These are phyloP conservation scores for Senecio squalidus DNA, from an alignment of 140 eudicot species.

Conservation along the genomic window DNA sequence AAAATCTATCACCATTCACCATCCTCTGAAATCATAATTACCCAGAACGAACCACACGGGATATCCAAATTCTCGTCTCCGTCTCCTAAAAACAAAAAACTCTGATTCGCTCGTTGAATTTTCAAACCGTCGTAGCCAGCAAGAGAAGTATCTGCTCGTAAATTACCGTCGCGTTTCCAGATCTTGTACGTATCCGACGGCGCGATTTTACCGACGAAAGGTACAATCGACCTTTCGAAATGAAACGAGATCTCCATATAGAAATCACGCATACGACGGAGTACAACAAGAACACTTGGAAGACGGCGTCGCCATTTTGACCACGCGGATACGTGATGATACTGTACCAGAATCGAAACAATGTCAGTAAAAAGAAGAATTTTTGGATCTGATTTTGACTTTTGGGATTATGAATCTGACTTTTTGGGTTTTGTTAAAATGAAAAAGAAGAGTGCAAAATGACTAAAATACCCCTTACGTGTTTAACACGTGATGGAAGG, in stretches of 20 bases:
- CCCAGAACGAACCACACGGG: constrained; percentile 68
- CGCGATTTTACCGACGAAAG: constrained; percentile 84
- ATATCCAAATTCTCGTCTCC: constrained; percentile 36
- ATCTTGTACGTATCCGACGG: no score
- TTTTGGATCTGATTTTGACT: no score
- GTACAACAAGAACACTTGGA: constrained; percentile 59
- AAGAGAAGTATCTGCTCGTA: constrained; percentile 86
- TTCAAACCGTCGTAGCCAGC: constrained; percentile 94
- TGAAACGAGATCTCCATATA: constrained; percentile 90
- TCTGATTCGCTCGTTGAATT: constrained; percentile 88
- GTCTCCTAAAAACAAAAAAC: constrained; percentile 85
- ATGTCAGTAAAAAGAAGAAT: constrained; percentile 55
- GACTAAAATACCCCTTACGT: no score
- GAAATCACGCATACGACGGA: constrained; percentile 82
- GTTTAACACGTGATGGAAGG: no score
- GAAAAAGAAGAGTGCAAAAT: no score
- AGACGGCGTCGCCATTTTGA: constrained; percentile 89
- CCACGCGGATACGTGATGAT: constrained; percentile 80
- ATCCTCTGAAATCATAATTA: no score
- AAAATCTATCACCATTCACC: no score
- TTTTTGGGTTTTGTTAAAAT: no score
- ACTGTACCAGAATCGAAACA: constrained; percentile 52
- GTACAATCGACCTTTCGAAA: constrained; percentile 83
- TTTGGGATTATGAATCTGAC: no score
- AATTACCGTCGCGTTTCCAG: constrained; percentile 87